phyloP scores from a whole-genome alignment of 345 rosid species.

The Euclidium syriacum region DNA sequence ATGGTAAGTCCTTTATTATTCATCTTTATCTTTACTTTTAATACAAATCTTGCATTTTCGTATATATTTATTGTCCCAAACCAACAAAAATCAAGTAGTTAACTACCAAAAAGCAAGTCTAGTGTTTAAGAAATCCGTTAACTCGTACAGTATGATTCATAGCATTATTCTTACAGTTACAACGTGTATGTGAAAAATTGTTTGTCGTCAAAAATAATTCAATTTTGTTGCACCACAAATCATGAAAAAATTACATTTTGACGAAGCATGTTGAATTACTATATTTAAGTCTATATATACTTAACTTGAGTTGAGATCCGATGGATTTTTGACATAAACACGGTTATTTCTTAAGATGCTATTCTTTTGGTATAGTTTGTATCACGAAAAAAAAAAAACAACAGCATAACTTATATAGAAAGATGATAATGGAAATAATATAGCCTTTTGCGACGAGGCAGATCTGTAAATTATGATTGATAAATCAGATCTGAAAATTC shows the following conservation, averaged over 20 bases:
- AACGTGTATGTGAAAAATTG: neutral
- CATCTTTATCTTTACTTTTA: neutral
- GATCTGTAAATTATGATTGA: no score
- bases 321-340: neutral
- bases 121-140: neutral
- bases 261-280: conserved; percentile 4
- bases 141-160: neutral
- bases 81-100: neutral
- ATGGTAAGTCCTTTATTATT: conserved; percentile 34
- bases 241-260: neutral
- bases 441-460: neutral
- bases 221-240: neutral
- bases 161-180: neutral
- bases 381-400: no score
- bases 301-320: neutral
- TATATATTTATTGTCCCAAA: neutral
- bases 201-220: neutral
- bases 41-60: neutral
- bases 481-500: conserved; percentile 18
- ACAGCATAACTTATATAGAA: no score
- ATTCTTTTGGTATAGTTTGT: no score
- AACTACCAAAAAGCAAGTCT: neutral
- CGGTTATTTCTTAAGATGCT: neutral
- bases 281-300: no score
- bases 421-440: neutral